These are phyloP conservation scores for Backusella luteola DNA, from an alignment of 192 early-diverging fungal species.

Conservation along the genomic window DNA sequence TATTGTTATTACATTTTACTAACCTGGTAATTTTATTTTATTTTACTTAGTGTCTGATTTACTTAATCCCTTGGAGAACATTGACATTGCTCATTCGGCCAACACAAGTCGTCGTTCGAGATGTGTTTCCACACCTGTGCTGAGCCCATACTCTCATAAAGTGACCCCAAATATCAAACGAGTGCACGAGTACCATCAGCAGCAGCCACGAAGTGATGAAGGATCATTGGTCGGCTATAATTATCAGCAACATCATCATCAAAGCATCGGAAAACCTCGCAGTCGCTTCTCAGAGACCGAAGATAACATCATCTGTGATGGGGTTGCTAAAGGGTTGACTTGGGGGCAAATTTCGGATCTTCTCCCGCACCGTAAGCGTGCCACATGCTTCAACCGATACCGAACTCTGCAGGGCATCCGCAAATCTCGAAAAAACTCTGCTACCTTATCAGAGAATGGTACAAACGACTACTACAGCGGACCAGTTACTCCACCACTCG, in stretches of 20 bases:
- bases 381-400: slow-evolving; percentile 39
- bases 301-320: slow-evolving; percentile 35
- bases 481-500: neutral
- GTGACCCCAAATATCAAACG: neutral
- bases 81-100: neutral
- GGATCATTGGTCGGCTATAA: neutral
- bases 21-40: neutral
- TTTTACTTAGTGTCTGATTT: slow-evolving; percentile 8
- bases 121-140: neutral
- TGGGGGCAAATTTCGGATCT: slow-evolving; percentile 38
- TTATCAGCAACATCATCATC: neutral
- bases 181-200: neutral
- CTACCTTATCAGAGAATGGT: neutral
- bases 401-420: slow-evolving; percentile 36
- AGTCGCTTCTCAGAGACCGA: slow-evolving; percentile 33
- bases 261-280: slow-evolving; percentile 24
- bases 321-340: slow-evolving; percentile 34
- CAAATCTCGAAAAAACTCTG: slow-evolving; percentile 27
- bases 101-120: neutral
- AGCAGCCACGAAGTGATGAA: neutral
- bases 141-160: neutral
- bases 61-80: slow-evolving; percentile 3
- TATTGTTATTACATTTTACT: neutral
- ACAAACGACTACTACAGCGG: neutral
- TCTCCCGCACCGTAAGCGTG: slow-evolving; percentile 37